phyloP scores from a whole-genome alignment of 169 alveolate genomes.

The Sarcocystis neurona region DNA sequence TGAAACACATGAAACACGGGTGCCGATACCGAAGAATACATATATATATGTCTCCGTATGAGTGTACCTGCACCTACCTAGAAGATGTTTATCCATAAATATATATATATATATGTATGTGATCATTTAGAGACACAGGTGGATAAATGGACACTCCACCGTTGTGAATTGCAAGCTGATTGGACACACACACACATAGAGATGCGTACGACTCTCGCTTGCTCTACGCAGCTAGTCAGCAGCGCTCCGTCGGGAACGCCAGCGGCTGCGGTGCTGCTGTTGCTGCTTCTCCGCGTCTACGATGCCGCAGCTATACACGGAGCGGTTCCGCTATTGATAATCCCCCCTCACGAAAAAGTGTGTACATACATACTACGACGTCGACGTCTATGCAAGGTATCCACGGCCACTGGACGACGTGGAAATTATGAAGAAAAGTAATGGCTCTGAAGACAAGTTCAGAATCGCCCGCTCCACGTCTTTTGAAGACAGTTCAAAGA shows the following conservation, averaged over 20 bases:
- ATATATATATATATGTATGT: no score
- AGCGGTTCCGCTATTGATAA: no score
- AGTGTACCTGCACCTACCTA: not conserved
- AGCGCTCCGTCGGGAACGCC: no score
- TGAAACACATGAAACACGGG: not conserved
- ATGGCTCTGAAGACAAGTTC: not conserved
- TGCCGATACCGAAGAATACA: not conserved
- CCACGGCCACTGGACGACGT: no score
- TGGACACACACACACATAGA: not conserved
- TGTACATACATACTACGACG: not conserved
- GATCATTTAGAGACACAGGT: not conserved
- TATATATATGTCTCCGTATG: not conserved
- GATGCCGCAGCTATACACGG: no score
- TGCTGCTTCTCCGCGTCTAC: no score
- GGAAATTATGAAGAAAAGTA: no score
- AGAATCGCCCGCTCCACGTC: not conserved
- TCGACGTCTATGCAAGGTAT: not conserved
- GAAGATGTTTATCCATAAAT: not conserved
- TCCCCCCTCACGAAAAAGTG: no score
- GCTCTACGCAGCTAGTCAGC: no score
- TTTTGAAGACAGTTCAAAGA: not conserved
- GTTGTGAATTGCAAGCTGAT: not conserved
- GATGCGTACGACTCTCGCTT: not conserved
- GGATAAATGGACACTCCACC: no score
- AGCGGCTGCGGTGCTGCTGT: no score